Conservation (phyloP, 1,284 basidiomycete species). For the Marasmius fiardii region DNA sequence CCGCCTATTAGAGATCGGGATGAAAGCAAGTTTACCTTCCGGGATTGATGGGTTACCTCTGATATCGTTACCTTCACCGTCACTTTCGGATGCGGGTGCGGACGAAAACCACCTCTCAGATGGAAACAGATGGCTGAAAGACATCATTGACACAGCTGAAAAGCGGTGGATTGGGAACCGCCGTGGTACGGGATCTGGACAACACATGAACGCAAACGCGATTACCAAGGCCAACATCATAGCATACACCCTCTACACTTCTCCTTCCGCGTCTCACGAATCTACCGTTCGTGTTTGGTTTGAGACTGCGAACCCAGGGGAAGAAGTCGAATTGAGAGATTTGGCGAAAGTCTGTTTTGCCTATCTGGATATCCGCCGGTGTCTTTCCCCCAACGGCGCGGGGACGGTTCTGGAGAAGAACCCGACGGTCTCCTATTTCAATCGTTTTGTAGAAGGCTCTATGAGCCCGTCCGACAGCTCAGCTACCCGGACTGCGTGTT, state of each 20-base stretch:
- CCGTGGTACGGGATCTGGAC: too few species aligned
- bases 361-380: constrained; percentile 4
- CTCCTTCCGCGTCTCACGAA: too few species aligned
- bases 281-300: too few species aligned
- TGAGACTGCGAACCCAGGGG: too few species aligned
- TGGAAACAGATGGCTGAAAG: background rate
- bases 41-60: constrained; percentile 10
- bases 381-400: background rate
- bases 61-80: background rate
- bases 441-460: background rate
- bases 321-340: constrained; percentile 16
- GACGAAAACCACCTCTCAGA: too few species aligned
- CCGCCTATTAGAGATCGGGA: constrained; percentile 40
- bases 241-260: too few species aligned
- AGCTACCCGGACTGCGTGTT: background rate
- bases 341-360: constrained; percentile 18
- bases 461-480: too few species aligned
- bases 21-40: constrained; percentile 38
- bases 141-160: constrained; percentile 14
- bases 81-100: too few species aligned
- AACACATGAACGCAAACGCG: too few species aligned
- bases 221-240: too few species aligned
- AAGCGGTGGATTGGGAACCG: constrained; percentile 25
- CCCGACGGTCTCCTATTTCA: background rate
- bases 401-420: background rate